Evolutionary conservation across 2,329 filamentous ascomycete genomes (phyloP), one percentile per base, ranked within the genome.

Genomic region (Lecanicillium sp.): DNA sequence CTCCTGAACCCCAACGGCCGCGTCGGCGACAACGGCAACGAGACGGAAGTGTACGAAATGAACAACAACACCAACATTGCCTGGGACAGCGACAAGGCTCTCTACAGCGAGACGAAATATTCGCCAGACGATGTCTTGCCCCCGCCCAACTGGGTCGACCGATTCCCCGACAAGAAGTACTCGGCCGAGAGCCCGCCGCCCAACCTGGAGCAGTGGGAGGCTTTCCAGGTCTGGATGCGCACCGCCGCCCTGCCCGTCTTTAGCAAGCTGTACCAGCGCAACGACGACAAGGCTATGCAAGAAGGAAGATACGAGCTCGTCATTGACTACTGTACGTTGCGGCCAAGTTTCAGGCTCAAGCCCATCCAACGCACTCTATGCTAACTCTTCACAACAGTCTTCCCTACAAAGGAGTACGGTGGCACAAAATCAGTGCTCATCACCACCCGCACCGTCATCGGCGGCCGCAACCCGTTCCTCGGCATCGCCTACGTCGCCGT

Each of bases 221-320:
- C 80, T 31, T 94, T 98, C 60, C 89, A 96, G 64, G 89, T 97
- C 17, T 98, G 92, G 92, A 98, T 98, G 92, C 81, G 92, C 51
- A 94, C 94, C 2, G 92, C 92, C 17, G 92, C 90, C 42, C 66
- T 97, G 52, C 92, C 92, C 1, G 84, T 83, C 5, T 98, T 98
- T 59, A 95, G 86, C 74, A 98, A 98, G 67, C 70, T 98, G 33
- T 87, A 87, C 33, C 77, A 83, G 60, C 77, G 88, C 43, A 96
- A 96, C 55, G 83, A 95, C 56, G 69, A 69, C 1, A 65, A 72
- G 2, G 58, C 66, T 1, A 83, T 98, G 83, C 53, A 57, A 25
- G 56, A 66, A 13, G 92, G 90, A 19, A 77, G 65, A 15, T 98
- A 98, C 59, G 68, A 78, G 45, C 65, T 98, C 38, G 69, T 84